A percentile compares a stretch with the other conserved stretches of the same genome.
Evolutionary conservation across 2,329 filamentous ascomycete genomes (phyloP).

Genomic region (Drechslerella stenobrocha): DNA sequence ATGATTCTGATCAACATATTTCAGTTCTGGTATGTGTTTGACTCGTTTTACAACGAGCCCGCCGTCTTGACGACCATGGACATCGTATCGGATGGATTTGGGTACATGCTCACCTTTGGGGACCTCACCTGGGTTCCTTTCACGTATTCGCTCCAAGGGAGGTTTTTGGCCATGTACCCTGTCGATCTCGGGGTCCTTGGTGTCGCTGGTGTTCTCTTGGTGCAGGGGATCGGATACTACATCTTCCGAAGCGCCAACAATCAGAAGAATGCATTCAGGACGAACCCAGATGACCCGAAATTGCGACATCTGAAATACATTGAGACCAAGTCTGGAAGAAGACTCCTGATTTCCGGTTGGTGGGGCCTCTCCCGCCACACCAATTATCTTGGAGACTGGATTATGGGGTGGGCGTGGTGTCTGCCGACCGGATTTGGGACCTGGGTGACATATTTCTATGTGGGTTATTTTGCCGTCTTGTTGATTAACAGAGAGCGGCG

Average conservation of each 20-base stretch:
- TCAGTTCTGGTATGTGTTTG: constrained; percentile 80
- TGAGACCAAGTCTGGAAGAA: constrained; percentile 78
- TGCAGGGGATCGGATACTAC: constrained; percentile 75
- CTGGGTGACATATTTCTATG: constrained; percentile 89
- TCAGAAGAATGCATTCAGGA: constrained; percentile 93
- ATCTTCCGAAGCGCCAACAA: constrained; percentile 94
- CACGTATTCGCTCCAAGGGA: constrained; percentile 78
- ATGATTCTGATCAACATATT: constrained; percentile 77
- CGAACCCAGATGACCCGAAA: constrained; percentile 75
- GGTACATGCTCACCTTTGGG: constrained; percentile 91
- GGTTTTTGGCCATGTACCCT: constrained; percentile 82
- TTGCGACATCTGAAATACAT: constrained; percentile 83
- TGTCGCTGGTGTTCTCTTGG: constrained; percentile 66
- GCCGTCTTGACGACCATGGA: constrained; percentile 93
- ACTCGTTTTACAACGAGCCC: constrained; percentile 82
- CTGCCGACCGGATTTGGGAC: constrained; percentile 88
- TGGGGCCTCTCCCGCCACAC: constrained; percentile 91
- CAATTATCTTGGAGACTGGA: constrained; percentile 95
- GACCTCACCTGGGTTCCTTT: constrained; percentile 94
- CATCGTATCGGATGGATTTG: constrained; percentile 88
- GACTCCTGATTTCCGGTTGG: constrained; percentile 83
- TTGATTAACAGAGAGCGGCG: constrained; percentile 82
- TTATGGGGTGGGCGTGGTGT: constrained; percentile 88
- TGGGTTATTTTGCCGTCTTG: constrained; percentile 85
- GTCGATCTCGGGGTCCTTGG: constrained; percentile 73